Base-by-base conservation (phyloP, 2,329 filamentous ascomycete species). In the Paecilomyces formosus region DNA sequence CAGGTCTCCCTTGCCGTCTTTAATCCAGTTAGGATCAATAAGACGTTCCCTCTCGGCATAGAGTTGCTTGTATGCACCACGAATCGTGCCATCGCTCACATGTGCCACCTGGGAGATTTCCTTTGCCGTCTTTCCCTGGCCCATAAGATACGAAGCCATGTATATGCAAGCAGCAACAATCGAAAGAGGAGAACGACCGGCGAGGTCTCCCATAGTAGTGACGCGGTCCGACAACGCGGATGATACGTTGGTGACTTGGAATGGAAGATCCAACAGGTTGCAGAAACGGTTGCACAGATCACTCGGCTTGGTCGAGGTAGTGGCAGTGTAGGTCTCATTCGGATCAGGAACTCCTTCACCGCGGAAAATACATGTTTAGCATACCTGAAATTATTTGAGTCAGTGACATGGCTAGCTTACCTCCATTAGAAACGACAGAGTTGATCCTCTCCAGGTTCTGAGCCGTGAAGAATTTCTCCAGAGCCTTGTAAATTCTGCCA, bases 101-200 rank as follows among this genome's bases (percentile, higher is more conserved):
- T 91, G 90, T 0, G 90, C 91, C 18, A 94, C 88, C 24, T 77
- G 75, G 4, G 91, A 89, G 66, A 99, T 97, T 61, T 95, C 89
- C 73, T 92, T 92, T n/a, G 91, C 88, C 6, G 85, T 81, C 68
- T 89, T 89, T 21, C 85, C 81, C 65, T 94, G 85, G 58, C 88
- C 89, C 78, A 96, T 88, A 39, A 97, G 82, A 69, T 93, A 86
- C 30, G 90, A 92, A 3, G 93, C 89, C 86, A 97, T 94, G 80
- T 94, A 99, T 74, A 99, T 97, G 73, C 92, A 96, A 31, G 94
- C 92, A 18, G 92, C 93, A 6, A 95, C 93, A 61, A 95, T 91
- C 1, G 93, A 97, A 54, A 99, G 81, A 21, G 94, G 94, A 59
- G 93, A 97, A 60, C 94, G 90, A 64, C 94, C 94, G 35, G 93